Evolutionary conservation across 768 basidiomycete species (phyloP), one percentile per base, ranked within the genome.

Genomic region (Tulasnella calospora): DNA sequence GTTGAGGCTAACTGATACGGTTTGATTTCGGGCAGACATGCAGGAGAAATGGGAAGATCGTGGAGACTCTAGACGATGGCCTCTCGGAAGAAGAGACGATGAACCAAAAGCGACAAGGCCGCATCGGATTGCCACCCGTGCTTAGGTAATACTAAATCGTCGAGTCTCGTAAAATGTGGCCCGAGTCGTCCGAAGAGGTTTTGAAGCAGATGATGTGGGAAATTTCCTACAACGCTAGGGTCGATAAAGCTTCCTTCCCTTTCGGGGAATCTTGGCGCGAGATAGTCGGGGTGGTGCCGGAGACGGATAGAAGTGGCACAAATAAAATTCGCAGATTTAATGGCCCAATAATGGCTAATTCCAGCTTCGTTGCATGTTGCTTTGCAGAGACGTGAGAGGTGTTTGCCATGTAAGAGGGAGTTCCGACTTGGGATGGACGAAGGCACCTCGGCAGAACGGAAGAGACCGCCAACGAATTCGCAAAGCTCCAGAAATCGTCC

Each of bases 201-300:
- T 12, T 35, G 61, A 27, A 67, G 61, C 7, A 35, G 27, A 33
- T 8, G 30, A 35, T 30, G 61, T 15, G 61, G 9, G 61, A 67
- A 23, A 27, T 67, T 10, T 30, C 23, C n/a, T 27, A 8, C 8
- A 67, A 17, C 7, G 6, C 17, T 33, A 15, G 30, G 33, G 30
- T 17, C 51, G 51, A 6, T n/a, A 23, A n/a, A 51, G 9, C 51
- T 51, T 51, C 30, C 33, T 30, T 67, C 61, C 61, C 61, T 35
- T 67, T 67, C 44, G 61, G 61, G 61, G 61, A 67, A 67, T 67
- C 61, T 67, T 67, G 61, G 61, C 61, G 61, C 61, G 61, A 35
- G 61, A 67, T 30, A 27, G 30, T 67, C 61, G 61, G 61, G 17
- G 33, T 19, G n/a, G 61, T 67, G 30, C 61, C 61, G 23, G 30